phyloP scores from a whole-genome alignment of 768 basidiomycete genomes.

The Leccinum uliginosum region DNA sequence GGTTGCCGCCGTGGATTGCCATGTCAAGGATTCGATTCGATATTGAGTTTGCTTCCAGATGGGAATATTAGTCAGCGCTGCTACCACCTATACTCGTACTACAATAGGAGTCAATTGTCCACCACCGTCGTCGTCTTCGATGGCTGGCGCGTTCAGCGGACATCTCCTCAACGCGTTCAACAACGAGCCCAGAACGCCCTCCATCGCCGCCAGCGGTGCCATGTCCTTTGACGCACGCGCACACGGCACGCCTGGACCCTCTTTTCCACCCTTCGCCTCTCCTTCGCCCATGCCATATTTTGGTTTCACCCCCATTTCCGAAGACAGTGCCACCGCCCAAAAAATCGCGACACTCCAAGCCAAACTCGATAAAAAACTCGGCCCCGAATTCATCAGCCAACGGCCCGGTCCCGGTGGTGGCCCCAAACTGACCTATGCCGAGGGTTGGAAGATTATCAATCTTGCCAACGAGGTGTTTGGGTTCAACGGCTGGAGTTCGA shows the following conservation, averaged over 20 bases:
- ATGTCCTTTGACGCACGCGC: conserved; percentile 59
- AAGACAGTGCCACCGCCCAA: conserved; percentile 52
- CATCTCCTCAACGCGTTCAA: conserved; percentile 50
- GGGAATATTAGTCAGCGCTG: no score
- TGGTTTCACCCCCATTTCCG: conserved; percentile 34
- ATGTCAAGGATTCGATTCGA: no score
- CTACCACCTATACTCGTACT: no score
- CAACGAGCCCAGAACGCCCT: conserved; percentile 21
- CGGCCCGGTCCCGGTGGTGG: conserved; percentile 86
- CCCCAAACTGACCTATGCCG: conserved; percentile 86
- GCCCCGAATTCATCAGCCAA: conserved; percentile 90
- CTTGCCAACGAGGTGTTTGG: conserved; percentile 98
- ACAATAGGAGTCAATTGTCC: background rate
- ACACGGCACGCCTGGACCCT: conserved; percentile 38
- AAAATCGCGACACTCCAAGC: conserved; percentile 69
- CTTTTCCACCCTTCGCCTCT: conserved; percentile 3
- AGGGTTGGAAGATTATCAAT: conserved; percentile 98
- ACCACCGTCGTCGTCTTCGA: conserved; percentile 22
- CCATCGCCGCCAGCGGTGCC: conserved; percentile 45
- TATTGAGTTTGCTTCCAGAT: no score
- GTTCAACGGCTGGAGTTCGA: conserved; percentile 94
- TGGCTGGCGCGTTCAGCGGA: conserved; percentile 59
- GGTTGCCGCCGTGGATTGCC: no score
- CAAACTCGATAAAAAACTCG: conserved; percentile 82
- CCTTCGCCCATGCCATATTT: background rate